A percentile compares a stretch with the other conserved stretches of the same genome.
These are phyloP conservation scores for Pleurotus djamor DNA, from an alignment of 768 basidiomycete species.

Conservation along the genomic window DNA sequence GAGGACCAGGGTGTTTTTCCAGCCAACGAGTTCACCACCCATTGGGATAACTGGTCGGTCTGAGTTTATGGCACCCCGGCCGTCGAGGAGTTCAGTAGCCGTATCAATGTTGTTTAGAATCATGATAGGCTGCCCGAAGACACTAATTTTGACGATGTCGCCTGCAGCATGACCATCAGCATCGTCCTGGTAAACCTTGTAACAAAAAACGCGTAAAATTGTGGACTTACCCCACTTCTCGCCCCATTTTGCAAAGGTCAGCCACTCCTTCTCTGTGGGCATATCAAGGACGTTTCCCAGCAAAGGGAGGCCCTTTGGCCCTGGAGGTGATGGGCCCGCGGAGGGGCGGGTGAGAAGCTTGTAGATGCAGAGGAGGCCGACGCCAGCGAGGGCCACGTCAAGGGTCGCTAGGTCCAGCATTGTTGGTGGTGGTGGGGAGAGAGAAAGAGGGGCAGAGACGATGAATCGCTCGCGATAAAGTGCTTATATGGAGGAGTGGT, in stretches of 20 bases:
- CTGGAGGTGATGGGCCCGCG: slow-evolving; percentile 27
- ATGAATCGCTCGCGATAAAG: no score
- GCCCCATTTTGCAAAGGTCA: slow-evolving; percentile 26
- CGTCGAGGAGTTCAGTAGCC: slow-evolving; percentile 50
- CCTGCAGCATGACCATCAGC: slow-evolving; percentile 17
- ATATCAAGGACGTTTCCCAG: slow-evolving; percentile 32
- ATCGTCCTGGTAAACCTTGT: neutral
- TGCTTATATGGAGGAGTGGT: neutral
- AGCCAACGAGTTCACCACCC: slow-evolving; percentile 29
- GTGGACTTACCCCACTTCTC: slow-evolving; percentile 25
- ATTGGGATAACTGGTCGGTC: slow-evolving; percentile 46
- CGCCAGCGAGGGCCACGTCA: neutral
- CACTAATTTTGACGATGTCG: slow-evolving; percentile 27
- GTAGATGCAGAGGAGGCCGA: neutral
- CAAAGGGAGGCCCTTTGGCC: slow-evolving; percentile 32
- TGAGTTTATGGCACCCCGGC: slow-evolving; percentile 51
- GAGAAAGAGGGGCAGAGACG: neutral
- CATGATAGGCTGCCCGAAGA: slow-evolving; percentile 43
- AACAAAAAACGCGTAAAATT: neutral
- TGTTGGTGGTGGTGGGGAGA: neutral
- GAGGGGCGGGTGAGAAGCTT: slow-evolving; percentile 21
- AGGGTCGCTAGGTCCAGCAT: neutral
- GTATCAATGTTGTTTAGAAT: slow-evolving; percentile 37
- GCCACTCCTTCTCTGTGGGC: slow-evolving; percentile 20
- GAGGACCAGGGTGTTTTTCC: slow-evolving; percentile 30